phyloP scores from a whole-genome alignment of 208 protist species.

The Leishmania tarentolae region DNA sequence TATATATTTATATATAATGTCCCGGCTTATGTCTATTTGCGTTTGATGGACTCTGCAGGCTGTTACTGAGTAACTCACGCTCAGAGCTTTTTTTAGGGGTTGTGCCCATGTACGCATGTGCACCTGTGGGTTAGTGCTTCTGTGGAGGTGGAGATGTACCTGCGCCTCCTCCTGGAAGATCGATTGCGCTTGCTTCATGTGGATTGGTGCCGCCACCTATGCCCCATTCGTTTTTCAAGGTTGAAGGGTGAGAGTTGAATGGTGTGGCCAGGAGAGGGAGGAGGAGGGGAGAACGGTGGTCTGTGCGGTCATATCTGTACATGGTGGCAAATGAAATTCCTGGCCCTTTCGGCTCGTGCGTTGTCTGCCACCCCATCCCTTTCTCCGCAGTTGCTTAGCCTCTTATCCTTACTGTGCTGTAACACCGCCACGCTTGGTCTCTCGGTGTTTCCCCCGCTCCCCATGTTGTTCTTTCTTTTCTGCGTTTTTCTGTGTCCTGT shows the following conservation, averaged over 20 bases:
- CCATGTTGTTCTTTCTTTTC: neutral
- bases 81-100: neutral
- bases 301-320: neutral
- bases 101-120: neutral
- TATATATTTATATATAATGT: neutral
- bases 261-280: neutral
- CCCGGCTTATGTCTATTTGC: neutral
- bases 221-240: neutral
- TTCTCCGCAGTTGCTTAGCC: constrained; percentile 3
- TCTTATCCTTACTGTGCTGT: neutral
- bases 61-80: neutral
- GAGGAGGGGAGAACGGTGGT: neutral
- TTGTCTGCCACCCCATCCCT: neutral
- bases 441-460: neutral
- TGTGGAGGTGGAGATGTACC: neutral
- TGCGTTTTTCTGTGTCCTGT: neutral
- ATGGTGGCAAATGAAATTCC: neutral
- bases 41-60: neutral
- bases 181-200: no score
- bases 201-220: no score
- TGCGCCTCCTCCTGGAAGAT: no score
- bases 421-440: neutral
- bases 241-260: neutral
- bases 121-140: neutral
- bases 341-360: neutral